Base-by-base conservation (phyloP, 2,329 filamentous ascomycete species). In the Xylariaceae sp. region DNA sequence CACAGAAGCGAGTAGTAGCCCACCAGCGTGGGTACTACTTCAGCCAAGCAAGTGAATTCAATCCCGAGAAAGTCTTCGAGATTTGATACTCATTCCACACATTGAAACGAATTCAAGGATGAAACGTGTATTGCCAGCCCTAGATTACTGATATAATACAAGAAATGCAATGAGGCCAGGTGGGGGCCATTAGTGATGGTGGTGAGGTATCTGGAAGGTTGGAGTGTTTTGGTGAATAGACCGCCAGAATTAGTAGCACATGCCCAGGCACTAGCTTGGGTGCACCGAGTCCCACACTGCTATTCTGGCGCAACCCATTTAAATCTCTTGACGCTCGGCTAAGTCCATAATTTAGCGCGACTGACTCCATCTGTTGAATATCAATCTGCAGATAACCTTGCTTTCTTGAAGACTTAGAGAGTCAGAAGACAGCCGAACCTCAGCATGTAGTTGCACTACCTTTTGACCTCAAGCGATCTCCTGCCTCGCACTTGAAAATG, bases 21-120 rank as follows among this genome's bases (percentile, higher is more conserved):
- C 73, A 76, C 49, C 73, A 76, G 54, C 58, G 63, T 45, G 73
- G 73, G 0, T 73, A 73, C 58, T 71, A 70, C 48, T 74, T 72
- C 31, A 19, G 31, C 13, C 42, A 36, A 36, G 33, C 33, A 36
- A 36, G 33, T 36, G 33, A 10, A 10, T 36, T 36, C 33, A 36
- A 36, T 36, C 33, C 14, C 14, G 33, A 36, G 14, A 36, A 36
- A 36, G 33, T 36, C 14, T 36, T 36, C 14, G 33, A 36, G 33
- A 36, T 36, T 36, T 36, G 33, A 36, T 36, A 36, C 33, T 36
- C 33, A 36, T 14, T 36, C 14, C 10, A 10, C 14, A 36, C 10
- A 36, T 36, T 36, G 33, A 36, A 36, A 36, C 33, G 10, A 36
- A 36, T 36, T 14, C 33, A 10, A 36, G 33, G 14, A 36, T 36